phyloP scores from a whole-genome alignment of 495 filamentous ascomycete genomes.

The Penicillium dipodomyicola region DNA sequence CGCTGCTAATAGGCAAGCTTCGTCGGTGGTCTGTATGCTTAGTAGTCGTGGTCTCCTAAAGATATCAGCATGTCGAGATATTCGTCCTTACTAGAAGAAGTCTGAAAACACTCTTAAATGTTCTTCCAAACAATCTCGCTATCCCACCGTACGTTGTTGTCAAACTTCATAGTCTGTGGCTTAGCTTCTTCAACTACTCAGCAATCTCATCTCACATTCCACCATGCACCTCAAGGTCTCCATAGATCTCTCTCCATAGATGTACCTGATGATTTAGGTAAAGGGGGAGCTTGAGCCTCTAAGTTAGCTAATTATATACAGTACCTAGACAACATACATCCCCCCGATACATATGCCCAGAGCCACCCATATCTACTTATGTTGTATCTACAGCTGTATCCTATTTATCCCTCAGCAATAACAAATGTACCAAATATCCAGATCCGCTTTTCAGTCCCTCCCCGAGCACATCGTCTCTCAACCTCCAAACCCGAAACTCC shows the following conservation, averaged over 20 bases:
- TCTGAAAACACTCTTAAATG: background rate
- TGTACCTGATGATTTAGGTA: background rate
- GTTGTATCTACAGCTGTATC: background rate
- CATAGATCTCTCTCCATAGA: background rate
- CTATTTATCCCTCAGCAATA: constrained; percentile 29
- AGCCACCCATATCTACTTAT: background rate
- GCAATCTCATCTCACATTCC: too few species aligned
- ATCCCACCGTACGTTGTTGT: too few species aligned
- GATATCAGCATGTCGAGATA: too few species aligned
- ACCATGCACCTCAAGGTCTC: too few species aligned
- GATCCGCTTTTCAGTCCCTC: constrained; percentile 53
- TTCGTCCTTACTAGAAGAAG: too few species aligned
- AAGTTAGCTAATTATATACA: background rate
- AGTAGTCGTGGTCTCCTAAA: too few species aligned
- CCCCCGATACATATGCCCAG: background rate
- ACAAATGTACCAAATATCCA: constrained; percentile 46
- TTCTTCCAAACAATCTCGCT: background rate
- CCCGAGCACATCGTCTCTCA: constrained; percentile 62
- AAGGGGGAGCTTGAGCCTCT: background rate
- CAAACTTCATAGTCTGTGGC: too few species aligned
- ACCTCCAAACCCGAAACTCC: constrained; percentile 70
- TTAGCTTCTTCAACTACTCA: too few species aligned
- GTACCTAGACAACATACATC: background rate
- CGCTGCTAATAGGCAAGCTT: too few species aligned
- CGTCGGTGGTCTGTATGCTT: too few species aligned